Evolutionary conservation across 371 early-diverging fungal genomes (phyloP), one percentile per base, ranked within the genome.

Genomic region (Furculomyces boomerangus): DNA sequence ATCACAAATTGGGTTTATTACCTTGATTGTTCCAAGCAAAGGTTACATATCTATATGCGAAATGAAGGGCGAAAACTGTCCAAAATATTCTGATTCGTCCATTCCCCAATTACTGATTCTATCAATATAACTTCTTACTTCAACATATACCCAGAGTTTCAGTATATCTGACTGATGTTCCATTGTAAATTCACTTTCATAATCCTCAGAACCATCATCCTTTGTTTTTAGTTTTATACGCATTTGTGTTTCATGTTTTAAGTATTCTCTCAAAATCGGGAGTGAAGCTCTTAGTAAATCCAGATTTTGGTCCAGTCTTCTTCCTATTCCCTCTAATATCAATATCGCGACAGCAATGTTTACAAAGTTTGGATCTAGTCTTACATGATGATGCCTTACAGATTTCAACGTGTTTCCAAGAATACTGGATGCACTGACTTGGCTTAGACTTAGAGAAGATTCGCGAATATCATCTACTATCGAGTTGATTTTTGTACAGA

Each of bases 261-360:
- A 56, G 57, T 62, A 67, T n/a, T 78, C 72, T 30, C 87, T 65
- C 41, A 88, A 62, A 18, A 86, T 80, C 0, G 91, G 89, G 35
- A 88, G 56, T 0, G 89, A 82, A 14, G 72, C 84, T 53, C 84
- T 80, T 59, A 94, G 75, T 35, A 97, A 69, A 64, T 97, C 95
- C 30, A 93, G 67, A n/a, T 88, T 81, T 1, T 90, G 90, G 60
- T 91, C 83, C 53, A 97, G 63, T 52, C 80, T 79, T 30, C 91
- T 66, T 1, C 95, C 97, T 55, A 95, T 84, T 0, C 98, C 98
- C 67, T 97, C 98, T 13, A 94, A 61, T 43, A 93, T 68, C 71
- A 93, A 74, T 59, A 90, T 83, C 16, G 86, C 79, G 32, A 97
- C 83, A 5, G 86, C 79, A 1, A 94, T 79, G 65, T 93, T 93